These are phyloP conservation scores for Aquilaria agallochum DNA, from an alignment of 441 rosid genomes.

Conservation along the genomic window DNA sequence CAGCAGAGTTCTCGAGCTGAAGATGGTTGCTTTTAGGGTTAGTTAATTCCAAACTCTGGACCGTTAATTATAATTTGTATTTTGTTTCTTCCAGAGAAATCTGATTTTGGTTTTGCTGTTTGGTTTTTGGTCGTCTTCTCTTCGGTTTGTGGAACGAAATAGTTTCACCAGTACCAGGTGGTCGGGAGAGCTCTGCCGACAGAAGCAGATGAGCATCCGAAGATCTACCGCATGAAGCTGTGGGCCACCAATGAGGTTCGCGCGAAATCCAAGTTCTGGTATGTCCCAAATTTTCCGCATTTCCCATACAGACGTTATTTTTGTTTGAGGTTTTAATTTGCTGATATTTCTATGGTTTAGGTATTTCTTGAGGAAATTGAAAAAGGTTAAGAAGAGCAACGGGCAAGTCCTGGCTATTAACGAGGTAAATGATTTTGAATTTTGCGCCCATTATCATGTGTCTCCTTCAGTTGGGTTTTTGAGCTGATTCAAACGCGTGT, in stretches of 20 bases:
- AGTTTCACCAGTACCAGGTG: slow-evolving; percentile 42
- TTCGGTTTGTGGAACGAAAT: not conserved
- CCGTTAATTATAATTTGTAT: no score
- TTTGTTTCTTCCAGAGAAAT: not conserved
- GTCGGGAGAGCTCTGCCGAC: slow-evolving; percentile 40
- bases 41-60: not conserved
- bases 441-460: not conserved
- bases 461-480: not conserved
- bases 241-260: slow-evolving; percentile 46
- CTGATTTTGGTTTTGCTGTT: not conserved
- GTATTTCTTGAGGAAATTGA: slow-evolving; percentile 63
- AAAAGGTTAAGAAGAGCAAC: slow-evolving; percentile 61
- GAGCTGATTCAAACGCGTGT: not conserved
- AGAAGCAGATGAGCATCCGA: slow-evolving; percentile 32
- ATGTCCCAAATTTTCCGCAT: not conserved
- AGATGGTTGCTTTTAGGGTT: slow-evolving; percentile 30
- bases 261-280: slow-evolving; percentile 47
- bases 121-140: not conserved
- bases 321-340: not conserved
- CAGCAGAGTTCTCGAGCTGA: not conserved
- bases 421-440: slow-evolving; percentile 32
- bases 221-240: slow-evolving; percentile 46
- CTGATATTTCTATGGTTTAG: slow-evolving; percentile 11
- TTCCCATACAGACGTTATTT: not conserved
- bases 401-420: slow-evolving; percentile 68